phyloP scores from a whole-genome alignment of 352 stramenopile species.

The Saprolegnia diclina region DNA sequence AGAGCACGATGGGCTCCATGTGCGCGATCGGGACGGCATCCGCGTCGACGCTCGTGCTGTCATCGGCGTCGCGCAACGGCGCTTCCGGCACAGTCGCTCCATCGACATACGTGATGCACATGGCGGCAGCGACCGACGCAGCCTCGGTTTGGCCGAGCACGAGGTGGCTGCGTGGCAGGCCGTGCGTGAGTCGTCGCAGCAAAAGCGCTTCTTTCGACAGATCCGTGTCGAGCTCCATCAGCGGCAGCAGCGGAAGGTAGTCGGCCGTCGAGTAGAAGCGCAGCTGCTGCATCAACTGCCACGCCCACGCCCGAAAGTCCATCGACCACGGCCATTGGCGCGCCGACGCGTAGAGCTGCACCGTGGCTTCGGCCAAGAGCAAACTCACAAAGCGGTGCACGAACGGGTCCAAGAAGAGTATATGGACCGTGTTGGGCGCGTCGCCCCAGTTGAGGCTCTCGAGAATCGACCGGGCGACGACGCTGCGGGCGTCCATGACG shows the following conservation, averaged over 20 bases:
- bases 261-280: slow-evolving; percentile 71
- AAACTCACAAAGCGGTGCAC: slow-evolving; percentile 75
- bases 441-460: slow-evolving; percentile 80
- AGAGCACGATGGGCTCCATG: slow-evolving; percentile 77
- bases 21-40: slow-evolving; percentile 44
- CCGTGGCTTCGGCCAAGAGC: slow-evolving; percentile 67
- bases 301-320: slow-evolving; percentile 81
- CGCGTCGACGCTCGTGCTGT: slow-evolving; percentile 28
- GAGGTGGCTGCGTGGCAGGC: slow-evolving; percentile 9
- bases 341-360: slow-evolving; percentile 56
- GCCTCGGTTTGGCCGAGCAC: slow-evolving; percentile 17
- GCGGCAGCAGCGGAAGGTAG: slow-evolving; percentile 53
- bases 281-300: slow-evolving; percentile 77
- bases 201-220: slow-evolving; percentile 67
- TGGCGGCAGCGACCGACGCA: not conserved
- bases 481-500: slow-evolving; percentile 46
- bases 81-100: not conserved
- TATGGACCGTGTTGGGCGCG: slow-evolving; percentile 53
- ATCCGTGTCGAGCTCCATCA: slow-evolving; percentile 71
- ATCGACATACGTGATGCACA: slow-evolving; percentile 26
- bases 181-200: slow-evolving; percentile 40
- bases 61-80: slow-evolving; percentile 12
- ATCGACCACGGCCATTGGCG: slow-evolving; percentile 42
- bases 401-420: slow-evolving; percentile 57
- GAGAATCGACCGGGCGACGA: slow-evolving; percentile 64